Conservation (phyloP, 208 protist genomes). For the Tritrichomonas foetus region DNA sequence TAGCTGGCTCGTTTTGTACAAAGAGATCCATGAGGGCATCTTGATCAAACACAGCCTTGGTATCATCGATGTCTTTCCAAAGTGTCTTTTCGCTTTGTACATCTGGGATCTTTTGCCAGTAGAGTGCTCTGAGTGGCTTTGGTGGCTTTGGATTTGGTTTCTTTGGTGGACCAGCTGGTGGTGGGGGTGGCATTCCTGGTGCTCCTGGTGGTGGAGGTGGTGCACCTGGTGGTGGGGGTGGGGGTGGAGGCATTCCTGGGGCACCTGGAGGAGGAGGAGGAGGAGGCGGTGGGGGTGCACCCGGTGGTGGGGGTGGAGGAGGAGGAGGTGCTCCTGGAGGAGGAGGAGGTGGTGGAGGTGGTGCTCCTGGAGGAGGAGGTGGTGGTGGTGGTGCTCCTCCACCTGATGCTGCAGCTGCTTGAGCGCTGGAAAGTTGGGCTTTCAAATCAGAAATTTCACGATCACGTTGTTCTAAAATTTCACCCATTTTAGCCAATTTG, state of each 20-base stretch:
- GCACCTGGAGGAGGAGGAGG: neutral
- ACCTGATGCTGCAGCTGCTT: neutral
- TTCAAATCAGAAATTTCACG: neutral
- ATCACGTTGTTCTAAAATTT: neutral
- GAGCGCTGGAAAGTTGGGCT: neutral
- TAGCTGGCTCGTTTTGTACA: neutral
- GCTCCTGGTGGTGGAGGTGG: neutral
- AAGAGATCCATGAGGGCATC: neutral
- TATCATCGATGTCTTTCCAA: slow-evolving; percentile 22
- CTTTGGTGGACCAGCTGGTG: neutral
- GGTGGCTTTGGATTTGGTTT: neutral
- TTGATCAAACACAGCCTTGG: neutral
- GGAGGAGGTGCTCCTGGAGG: neutral
- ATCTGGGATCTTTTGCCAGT: neutral
- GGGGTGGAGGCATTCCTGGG: neutral
- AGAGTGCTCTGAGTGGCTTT: neutral
- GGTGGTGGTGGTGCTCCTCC: neutral
- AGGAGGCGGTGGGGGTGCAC: neutral
- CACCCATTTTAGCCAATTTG: too few relatives aligned
- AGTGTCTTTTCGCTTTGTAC: neutral
- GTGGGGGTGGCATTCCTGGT: neutral
- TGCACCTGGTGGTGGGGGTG: neutral
- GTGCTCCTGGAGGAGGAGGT: neutral
- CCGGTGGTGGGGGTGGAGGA: neutral
- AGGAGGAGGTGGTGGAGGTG: neutral